Evolutionary conservation across 768 basidiomycete genomes (phyloP), one percentile per base, ranked within the genome.

Genomic region (Dioszegia aurantiaca): DNA sequence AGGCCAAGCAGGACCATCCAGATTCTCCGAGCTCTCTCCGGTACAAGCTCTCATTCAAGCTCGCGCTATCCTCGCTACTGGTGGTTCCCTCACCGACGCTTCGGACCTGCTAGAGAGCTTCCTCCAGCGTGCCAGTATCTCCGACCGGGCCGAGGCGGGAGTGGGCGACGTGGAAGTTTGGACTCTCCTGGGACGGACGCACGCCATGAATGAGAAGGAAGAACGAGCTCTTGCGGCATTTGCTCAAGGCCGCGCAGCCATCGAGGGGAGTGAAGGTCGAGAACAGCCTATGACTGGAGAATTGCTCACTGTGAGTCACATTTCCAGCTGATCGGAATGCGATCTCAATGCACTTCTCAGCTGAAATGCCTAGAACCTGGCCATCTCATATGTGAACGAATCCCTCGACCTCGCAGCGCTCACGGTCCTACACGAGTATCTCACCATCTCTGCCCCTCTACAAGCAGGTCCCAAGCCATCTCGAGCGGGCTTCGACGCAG

Each of bases 311-410:
- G 68, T 73, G 56, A 62, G 72, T 61, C 23, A 23, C 19, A 12
- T 33, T 33, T 33, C 23, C 37, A 12, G 24, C 6, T 3, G 31
- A 3, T 26, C 11, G 12, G 23, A 19, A 6, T 9, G 36, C 3
- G 4, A 9, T 41, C 19, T 33, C 33, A 14, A 33, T n/a, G 14
- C 14, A 33, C 33, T 33, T 6, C 33, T 33, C 28, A 11, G 45
- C 23, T 28, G 36, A 31, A 19, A 39, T n/a, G n/a, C n/a, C n/a
- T 67, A 97, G 93, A 91, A 91, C 5, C 83, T 97, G 31, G 92
- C 94, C 0, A 91, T 97, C 62, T 91, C 90, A 9, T 98, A 89
- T 76, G 94, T 93, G 30, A 99, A 98, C 69, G 94, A 98, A 78
- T 84, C 84, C 0, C 87, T 86, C 66, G 93, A 98, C 67, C 82